Evolutionary conservation across 2,329 filamentous ascomycete species (phyloP).

Genomic region (Endoconidiophora polonica): DNA sequence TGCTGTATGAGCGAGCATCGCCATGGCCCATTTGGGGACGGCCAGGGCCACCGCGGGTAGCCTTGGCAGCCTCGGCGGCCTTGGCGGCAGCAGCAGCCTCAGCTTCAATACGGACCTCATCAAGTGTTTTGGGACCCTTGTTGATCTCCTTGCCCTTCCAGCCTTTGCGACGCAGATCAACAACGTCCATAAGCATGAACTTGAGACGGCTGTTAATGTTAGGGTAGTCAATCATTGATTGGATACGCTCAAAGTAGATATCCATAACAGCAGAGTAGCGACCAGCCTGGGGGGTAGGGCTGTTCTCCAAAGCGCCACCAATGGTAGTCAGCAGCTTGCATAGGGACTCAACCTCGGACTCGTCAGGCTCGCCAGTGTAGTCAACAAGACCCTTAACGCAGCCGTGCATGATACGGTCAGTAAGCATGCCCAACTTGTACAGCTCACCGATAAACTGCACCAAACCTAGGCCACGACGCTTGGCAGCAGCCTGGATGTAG

Average conservation of each 20-base stretch:
- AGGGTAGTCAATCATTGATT: constrained; percentile 61
- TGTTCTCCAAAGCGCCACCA: constrained; percentile 76
- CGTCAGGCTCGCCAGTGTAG: constrained; percentile 82
- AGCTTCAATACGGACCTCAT: constrained; percentile 70
- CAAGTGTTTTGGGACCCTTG: constrained; percentile 94
- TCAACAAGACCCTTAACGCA: constrained; percentile 95
- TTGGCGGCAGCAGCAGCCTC: constrained; percentile 67
- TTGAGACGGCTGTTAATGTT: constrained; percentile 72
- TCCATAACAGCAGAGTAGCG: constrained; percentile 53
- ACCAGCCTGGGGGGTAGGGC: constrained; percentile 26
- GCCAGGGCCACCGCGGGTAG: constrained; percentile 48
- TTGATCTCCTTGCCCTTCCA: constrained; percentile 81
- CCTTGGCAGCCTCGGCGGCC: constrained; percentile 34
- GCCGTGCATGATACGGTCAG: constrained; percentile 98
- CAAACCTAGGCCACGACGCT: constrained; percentile 90
- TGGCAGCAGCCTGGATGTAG: constrained; percentile 82
- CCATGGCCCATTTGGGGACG: constrained; percentile 64
- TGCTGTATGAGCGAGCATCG: constrained; percentile 55
- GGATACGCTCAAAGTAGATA: constrained; percentile 81
- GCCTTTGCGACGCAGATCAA: constrained; percentile 60
- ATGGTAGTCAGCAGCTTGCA: constrained; percentile 86
- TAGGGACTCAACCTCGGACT: constrained; percentile 90
- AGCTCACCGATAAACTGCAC: constrained; percentile 99
- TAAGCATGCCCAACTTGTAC: constrained; percentile 97
- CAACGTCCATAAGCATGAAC: constrained; percentile 93